phyloP scores from a whole-genome alignment of 2,329 filamentous ascomycete genomes.

The Aspergillus sp. region DNA sequence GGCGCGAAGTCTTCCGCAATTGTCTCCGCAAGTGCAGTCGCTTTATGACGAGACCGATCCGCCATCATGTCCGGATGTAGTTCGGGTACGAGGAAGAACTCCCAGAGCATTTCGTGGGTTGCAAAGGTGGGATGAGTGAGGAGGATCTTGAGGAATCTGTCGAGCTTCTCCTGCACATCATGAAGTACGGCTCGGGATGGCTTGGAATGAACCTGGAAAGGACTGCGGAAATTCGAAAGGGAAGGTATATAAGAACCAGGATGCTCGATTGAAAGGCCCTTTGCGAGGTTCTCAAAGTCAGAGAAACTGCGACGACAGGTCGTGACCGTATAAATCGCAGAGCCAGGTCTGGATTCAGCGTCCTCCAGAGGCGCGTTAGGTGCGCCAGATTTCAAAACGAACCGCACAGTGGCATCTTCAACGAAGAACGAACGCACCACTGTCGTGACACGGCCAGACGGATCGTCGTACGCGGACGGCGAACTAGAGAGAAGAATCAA shows the following conservation, averaged over 20 bases:
- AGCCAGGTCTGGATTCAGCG: constrained; percentile 34
- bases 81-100: constrained; percentile 95
- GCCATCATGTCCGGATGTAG: constrained; percentile 84
- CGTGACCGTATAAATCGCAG: constrained; percentile 78
- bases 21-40: constrained; percentile 70
- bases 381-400: constrained; percentile 89
- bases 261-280: constrained; percentile 76
- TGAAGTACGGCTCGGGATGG: constrained; percentile 79
- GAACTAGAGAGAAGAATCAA: constrained; percentile 72
- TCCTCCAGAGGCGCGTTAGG: constrained; percentile 44
- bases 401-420: constrained; percentile 85
- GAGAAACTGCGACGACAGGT: constrained; percentile 79
- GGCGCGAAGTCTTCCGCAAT: constrained; percentile 85
- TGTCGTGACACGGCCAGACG: constrained; percentile 76
- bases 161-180: constrained; percentile 76
- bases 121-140: constrained; percentile 85
- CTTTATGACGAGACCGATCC: constrained; percentile 78
- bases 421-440: constrained; percentile 96
- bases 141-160: constrained; percentile 80
- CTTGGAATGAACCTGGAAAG: constrained; percentile 87
- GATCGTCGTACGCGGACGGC: constrained; percentile 42
- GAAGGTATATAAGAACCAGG: constrained; percentile 91
- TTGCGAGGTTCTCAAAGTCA: constrained; percentile 86
- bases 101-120: constrained; percentile 96
- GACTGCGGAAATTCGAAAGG: constrained; percentile 67